Evolutionary conservation across 768 basidiomycete genomes (phyloP), one percentile per base, ranked within the genome.

Genomic region (Tubosaeta sp.): DNA sequence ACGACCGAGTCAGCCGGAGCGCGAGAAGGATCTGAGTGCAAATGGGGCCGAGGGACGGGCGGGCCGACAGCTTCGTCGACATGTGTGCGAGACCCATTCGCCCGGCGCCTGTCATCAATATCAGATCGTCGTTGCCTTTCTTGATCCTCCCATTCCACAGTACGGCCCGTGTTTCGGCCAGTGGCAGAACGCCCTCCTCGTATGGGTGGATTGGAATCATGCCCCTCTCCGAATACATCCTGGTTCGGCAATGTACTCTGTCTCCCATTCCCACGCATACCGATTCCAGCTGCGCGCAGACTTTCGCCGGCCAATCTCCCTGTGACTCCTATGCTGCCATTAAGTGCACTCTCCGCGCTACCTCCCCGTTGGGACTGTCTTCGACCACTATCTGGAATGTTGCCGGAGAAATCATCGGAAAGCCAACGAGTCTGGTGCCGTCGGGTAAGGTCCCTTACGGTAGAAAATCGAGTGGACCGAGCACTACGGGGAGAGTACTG

Each of bases 261-360:
- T 62, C 67, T 48, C 21, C 56, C 62, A 66, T 59, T 57, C 22
- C 56, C 61, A 42, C 67, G 65, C 67, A 63, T 75, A 27, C 74
- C 76, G 49, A 90, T 70, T 10, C 88, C 89, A 0, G 87, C 86
- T 0, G 87, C 85, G 43, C 83, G 75, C 51, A 90, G 61, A 14
- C 81, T 82, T 64, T 89, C 86, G 4, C 84, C 80, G 9, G 87
- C 65, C 13, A 90, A 65, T 51, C 86, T 68, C 11, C 80, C 76
- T 14, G 69, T 71, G 32, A 63, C 75, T 24, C 69, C 70, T 11
- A 75, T 70, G 8, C 62, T 69, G 43, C 67, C 74, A 49, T 69
- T 69, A 24, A 86, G 63, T 8, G 81, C 73, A 61, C 79, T 86
- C 69, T 90, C 89, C 3, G 81, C 84, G 62, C 85, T 88, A 5